A percentile compares a stretch with the other conserved stretches of the same genome.
phyloP scores from a whole-genome alignment of 441 rosid species.

The Francoa sonchifolia region DNA sequence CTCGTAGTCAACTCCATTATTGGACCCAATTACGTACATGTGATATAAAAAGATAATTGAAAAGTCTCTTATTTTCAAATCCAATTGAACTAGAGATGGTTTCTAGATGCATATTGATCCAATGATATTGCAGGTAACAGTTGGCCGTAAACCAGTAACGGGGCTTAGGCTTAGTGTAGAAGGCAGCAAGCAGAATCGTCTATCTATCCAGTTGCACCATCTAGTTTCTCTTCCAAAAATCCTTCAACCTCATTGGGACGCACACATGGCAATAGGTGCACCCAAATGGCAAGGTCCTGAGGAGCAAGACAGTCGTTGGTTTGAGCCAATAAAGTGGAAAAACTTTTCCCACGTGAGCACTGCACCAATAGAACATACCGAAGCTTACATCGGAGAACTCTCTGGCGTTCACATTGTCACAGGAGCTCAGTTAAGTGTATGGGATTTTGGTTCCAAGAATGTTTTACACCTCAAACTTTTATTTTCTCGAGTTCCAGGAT shows the following conservation, averaged over 20 bases:
- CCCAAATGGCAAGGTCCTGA: conserved; percentile 83
- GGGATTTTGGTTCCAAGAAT: conserved; percentile 65
- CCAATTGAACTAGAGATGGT: background rate
- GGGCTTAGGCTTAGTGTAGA: conserved; percentile 58
- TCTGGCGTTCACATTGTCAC: conserved; percentile 64
- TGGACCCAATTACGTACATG: background rate
- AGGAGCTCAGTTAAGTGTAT: conserved; percentile 72
- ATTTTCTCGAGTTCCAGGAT: conserved; percentile 65
- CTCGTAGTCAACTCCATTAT: background rate
- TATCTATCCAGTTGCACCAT: conserved; percentile 61
- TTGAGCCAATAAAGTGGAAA: conserved; percentile 74
- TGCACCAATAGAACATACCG: conserved; percentile 52
- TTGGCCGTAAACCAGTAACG: conserved; percentile 70
- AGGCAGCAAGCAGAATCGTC: conserved; percentile 61
- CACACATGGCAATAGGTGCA: conserved; percentile 70
- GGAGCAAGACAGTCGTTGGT: conserved; percentile 84
- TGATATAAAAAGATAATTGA: background rate
- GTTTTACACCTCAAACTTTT: conserved; percentile 59
- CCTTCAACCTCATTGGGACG: conserved; percentile 68
- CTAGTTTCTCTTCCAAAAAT: conserved; percentile 68
- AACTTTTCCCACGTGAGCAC: conserved; percentile 81
- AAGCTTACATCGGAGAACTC: conserved; percentile 70
- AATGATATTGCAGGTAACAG: conserved; percentile 82
- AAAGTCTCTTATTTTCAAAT: background rate
- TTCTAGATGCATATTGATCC: too few species aligned